Evolutionary conservation across 1,139 yeast genomes (phyloP).

Genomic region (Suhomyces coccinellae): DNA sequence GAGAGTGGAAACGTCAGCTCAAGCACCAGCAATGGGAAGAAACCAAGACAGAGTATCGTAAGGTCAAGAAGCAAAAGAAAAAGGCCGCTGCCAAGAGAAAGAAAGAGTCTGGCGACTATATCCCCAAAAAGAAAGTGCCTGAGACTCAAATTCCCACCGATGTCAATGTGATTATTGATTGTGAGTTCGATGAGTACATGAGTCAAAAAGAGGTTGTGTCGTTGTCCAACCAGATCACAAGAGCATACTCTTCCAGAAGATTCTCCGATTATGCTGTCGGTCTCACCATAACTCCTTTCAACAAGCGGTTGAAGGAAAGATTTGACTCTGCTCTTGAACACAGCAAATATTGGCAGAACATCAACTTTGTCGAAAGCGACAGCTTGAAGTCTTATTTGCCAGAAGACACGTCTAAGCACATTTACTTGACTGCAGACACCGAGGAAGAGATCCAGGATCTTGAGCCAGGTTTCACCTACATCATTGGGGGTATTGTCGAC

Average conservation of each 20-base stretch:
- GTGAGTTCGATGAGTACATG: slow-evolving; percentile 91
- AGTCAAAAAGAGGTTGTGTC: slow-evolving; percentile 75
- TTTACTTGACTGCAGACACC: slow-evolving; percentile 87
- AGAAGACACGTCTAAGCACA: slow-evolving; percentile 40
- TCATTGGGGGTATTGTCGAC: slow-evolving; percentile 95
- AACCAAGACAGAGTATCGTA: slow-evolving; percentile 57
- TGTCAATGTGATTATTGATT: slow-evolving; percentile 68
- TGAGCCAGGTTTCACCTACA: slow-evolving; percentile 70
- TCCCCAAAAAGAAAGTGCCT: slow-evolving; percentile 30
- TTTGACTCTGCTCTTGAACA: slow-evolving; percentile 64
- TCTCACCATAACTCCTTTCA: slow-evolving; percentile 63
- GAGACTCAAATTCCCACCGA: slow-evolving; percentile 49
- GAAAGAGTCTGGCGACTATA: slow-evolving; percentile 23
- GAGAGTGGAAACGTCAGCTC: slow-evolving; percentile 74
- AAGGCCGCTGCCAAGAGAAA: slow-evolving; percentile 39
- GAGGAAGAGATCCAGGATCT: slow-evolving; percentile 62
- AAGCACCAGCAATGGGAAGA: slow-evolving; percentile 64
- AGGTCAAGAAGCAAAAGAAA: slow-evolving; percentile 55
- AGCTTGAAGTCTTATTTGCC: slow-evolving; percentile 41
- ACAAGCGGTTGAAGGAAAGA: slow-evolving; percentile 62
- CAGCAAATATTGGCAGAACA: slow-evolving; percentile 64
- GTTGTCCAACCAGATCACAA: slow-evolving; percentile 74
- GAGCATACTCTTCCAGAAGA: slow-evolving; percentile 79
- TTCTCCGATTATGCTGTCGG: slow-evolving; percentile 60
- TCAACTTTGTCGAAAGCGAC: slow-evolving; percentile 51